Evolutionary conservation across 75 land plant species (phyloP).

Genomic region (Chamaecyparis obtusa): DNA sequence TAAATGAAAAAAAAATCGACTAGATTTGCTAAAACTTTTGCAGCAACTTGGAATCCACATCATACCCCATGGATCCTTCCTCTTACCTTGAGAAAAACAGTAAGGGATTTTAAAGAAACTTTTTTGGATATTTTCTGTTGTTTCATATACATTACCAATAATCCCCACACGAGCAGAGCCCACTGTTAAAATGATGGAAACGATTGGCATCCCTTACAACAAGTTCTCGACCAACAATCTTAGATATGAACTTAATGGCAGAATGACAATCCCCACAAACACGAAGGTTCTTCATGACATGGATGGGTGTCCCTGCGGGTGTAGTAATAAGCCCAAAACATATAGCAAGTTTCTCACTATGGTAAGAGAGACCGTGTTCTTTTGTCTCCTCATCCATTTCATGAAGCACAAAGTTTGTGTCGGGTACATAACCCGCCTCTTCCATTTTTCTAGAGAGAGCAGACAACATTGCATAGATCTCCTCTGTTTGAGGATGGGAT

Average conservation of each 20-base stretch:
- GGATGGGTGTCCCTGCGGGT: conserved; percentile 23
- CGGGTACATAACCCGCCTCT: conserved; percentile 17
- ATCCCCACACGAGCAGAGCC: conserved; percentile 29
- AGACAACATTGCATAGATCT: conserved; percentile 13
- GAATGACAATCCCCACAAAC: conserved; percentile 30
- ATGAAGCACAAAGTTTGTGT: conserved; percentile 11
- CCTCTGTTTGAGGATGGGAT: conserved; percentile 18
- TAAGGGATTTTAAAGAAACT: background rate
- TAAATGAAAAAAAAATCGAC: too few species aligned
- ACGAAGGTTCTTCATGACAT: conserved; percentile 26
- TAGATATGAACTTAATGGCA: conserved; percentile 24
- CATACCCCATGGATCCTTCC: background rate
- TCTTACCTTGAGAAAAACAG: background rate
- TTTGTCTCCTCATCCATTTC: conserved; percentile 16
- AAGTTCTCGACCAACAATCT: conserved; percentile 15
- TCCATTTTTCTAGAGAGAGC: conserved; percentile 12
- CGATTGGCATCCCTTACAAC: conserved; percentile 29
- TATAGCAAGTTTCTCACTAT: conserved; percentile 34
- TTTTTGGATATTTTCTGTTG: background rate
- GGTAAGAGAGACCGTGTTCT: conserved; percentile 13
- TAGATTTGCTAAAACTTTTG: too few species aligned
- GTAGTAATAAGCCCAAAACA: conserved; percentile 32
- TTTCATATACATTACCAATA: conserved; percentile 9
- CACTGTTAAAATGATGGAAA: conserved; percentile 28
- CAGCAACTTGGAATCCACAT: too few species aligned